Conservation (phyloP, 2,329 filamentous ascomycete species). For the Hymenoscyphus fructigenus region DNA sequence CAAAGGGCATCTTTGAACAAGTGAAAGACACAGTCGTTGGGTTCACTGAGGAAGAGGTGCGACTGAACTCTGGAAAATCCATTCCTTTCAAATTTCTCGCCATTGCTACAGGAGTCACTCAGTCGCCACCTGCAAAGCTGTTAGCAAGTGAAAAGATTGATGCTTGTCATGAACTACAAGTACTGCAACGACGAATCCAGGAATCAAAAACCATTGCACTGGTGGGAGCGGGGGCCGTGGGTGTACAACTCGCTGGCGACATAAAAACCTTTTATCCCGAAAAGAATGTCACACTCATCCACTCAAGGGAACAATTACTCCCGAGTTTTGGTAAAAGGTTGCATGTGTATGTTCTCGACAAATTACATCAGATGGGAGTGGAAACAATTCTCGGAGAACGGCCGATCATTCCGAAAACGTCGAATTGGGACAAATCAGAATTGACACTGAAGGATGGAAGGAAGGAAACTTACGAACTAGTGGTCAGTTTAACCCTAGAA, state of each 20-base stretch:
- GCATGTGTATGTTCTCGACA: constrained; percentile 38
- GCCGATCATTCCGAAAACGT: constrained; percentile 18
- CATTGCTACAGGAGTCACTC: constrained; percentile 43
- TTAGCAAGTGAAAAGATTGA: constrained; percentile 31
- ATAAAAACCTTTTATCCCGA: constrained; percentile 46
- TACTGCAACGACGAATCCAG: constrained; percentile 36
- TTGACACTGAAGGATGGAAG: constrained; percentile 38
- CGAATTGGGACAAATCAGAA: constrained; percentile 19
- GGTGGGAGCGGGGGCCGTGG: constrained; percentile 49
- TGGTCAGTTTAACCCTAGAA: constrained; percentile 34
- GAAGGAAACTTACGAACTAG: constrained; percentile 40
- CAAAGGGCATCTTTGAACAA: constrained; percentile 36
- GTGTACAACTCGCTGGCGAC: constrained; percentile 50
- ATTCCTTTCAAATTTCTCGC: constrained; percentile 44
- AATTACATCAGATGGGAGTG: constrained; percentile 41
- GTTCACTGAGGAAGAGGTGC: constrained; percentile 36
- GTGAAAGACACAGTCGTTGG: constrained; percentile 36
- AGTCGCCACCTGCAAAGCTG: constrained; percentile 38
- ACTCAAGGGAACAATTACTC: constrained; percentile 46
- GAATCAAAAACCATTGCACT: constrained; percentile 34
- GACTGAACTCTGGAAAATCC: constrained; percentile 37
- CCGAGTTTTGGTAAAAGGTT: constrained; percentile 43
- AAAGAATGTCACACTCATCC: constrained; percentile 48
- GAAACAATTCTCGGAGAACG: constrained; percentile 41
- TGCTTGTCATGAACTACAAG: constrained; percentile 35